Base-by-base conservation (phyloP, 164 flowering plant genomes). In the Amborella trichopoda region DNA sequence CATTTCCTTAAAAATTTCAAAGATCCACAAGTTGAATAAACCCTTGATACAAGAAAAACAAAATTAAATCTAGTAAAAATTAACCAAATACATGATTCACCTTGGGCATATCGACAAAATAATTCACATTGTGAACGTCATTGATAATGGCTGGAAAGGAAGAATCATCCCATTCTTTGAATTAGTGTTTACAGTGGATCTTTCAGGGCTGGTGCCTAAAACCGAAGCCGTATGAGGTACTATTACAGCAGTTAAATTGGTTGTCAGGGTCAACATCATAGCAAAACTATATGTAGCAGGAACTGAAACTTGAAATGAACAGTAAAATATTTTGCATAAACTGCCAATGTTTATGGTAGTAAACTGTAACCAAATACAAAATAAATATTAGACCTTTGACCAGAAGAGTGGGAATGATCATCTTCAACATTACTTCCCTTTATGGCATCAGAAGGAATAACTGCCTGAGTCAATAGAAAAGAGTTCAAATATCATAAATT, bases 61-160 rank as follows among this genome's bases (percentile, higher is more conserved):
- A n/a, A n/a, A n/a, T n/a, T n/a, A n/a, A n/a, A n/a, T n/a, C n/a
- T n/a, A n/a, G n/a, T n/a, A n/a, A n/a, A n/a, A n/a, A n/a, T n/a
- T n/a, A n/a, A n/a, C n/a, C n/a, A 23, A 12, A 25, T n/a, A n/a
- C n/a, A n/a, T n/a, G n/a, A 25, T 67, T 16, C 49, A 89, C 97
- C 90, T 67, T 67, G 5, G 97, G 97, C 83, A 77, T 81, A 58
- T 85, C 95, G 60, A 85, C 97, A 60, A 62, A 85, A 67, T 89
- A 89, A 44, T 70, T 81, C 64, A 89, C 80, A 49, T 83, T 74
- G 44, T 75, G 52, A 89, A 89, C 37, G 95, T 80, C 90, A 89
- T 78, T 48, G 74, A 38, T 38, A 89, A 53, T 40, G 88, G 95
- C 54, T 75, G 61, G 68, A 89, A 89, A 44, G 97, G 95, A 40